These are phyloP conservation scores for Candida nanaspora DNA, from an alignment of 805 yeast species.

Conservation along the genomic window DNA sequence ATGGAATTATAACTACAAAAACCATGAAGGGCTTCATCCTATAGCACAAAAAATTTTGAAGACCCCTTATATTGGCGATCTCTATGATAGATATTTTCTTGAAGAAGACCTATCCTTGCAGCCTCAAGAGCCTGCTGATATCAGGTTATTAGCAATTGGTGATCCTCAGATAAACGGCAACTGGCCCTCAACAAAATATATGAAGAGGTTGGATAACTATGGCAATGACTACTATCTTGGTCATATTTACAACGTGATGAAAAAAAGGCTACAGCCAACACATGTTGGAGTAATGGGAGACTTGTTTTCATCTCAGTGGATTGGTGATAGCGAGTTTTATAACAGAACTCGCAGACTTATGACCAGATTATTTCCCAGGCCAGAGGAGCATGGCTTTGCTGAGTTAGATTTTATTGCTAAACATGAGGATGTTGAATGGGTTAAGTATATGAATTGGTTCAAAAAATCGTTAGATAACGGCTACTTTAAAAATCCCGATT, in stretches of 20 bases:
- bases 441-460: conserved; percentile 30
- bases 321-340: conserved; percentile 76
- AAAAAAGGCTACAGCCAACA: conserved; percentile 56
- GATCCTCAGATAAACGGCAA: conserved; percentile 97
- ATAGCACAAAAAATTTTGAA: conserved; percentile 9
- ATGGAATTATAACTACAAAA: conserved; percentile 38
- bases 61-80: conserved; percentile 28
- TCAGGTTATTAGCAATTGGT: conserved; percentile 77
- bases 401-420: conserved; percentile 39
- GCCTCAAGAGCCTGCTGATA: conserved; percentile 16
- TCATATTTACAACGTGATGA: conserved; percentile 69
- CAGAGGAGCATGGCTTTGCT: conserved; percentile 39
- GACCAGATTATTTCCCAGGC: conserved; percentile 60
- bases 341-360: conserved; percentile 71
- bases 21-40: conserved; percentile 12
- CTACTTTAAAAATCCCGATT: conserved; percentile 15
- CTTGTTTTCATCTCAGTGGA: conserved; percentile 91
- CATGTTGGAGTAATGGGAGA: conserved; percentile 92
- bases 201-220: conserved; percentile 71
- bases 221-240: conserved; percentile 91
- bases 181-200: conserved; percentile 61
- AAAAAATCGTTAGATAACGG: conserved; percentile 24
- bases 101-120: conserved; percentile 12
- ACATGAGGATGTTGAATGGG: conserved; percentile 54
- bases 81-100: conserved; percentile 22